Conservation (phyloP, 768 basidiomycete genomes). For the Suillus paluster region DNA sequence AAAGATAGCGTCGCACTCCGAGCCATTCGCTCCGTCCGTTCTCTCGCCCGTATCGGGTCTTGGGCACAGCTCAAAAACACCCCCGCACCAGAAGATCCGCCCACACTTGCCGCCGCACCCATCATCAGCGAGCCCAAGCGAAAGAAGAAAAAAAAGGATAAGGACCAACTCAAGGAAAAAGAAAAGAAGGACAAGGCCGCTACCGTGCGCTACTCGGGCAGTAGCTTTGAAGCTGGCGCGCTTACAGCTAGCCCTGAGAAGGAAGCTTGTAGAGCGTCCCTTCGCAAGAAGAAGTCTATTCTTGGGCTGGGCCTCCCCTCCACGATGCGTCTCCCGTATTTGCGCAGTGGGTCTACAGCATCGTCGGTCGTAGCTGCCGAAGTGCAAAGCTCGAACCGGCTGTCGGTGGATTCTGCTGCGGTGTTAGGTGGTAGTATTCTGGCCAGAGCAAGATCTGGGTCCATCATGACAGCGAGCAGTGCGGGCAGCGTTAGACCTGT, state of each 20-base stretch:
- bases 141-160: constrained; percentile 45
- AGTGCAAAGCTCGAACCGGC: constrained; percentile 17
- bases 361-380: constrained; percentile 35
- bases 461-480: constrained; percentile 38
- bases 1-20: constrained; percentile 75
- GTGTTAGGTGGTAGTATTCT: constrained; percentile 35
- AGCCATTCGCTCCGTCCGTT: constrained; percentile 77
- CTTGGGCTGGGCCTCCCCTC: constrained; percentile 67
- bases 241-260: constrained; percentile 43
- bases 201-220: constrained; percentile 53
- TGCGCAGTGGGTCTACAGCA: constrained; percentile 39
- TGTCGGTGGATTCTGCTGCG: constrained; percentile 38
- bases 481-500: constrained; percentile 51
- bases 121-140: constrained; percentile 32
- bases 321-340: constrained; percentile 48
- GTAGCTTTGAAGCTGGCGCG: constrained; percentile 72
- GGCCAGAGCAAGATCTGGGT: constrained; percentile 40
- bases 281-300: constrained; percentile 59
- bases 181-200: constrained; percentile 36
- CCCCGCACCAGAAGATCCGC: constrained; percentile 35
- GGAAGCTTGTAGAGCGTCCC: constrained; percentile 13
- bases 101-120: constrained; percentile 17
- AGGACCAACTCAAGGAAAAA: constrained; percentile 19
- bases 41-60: constrained; percentile 71
- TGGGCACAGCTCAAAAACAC: constrained; percentile 64